Conservation (phyloP, 768 basidiomycete genomes). For the Lentinula detonsa region DNA sequence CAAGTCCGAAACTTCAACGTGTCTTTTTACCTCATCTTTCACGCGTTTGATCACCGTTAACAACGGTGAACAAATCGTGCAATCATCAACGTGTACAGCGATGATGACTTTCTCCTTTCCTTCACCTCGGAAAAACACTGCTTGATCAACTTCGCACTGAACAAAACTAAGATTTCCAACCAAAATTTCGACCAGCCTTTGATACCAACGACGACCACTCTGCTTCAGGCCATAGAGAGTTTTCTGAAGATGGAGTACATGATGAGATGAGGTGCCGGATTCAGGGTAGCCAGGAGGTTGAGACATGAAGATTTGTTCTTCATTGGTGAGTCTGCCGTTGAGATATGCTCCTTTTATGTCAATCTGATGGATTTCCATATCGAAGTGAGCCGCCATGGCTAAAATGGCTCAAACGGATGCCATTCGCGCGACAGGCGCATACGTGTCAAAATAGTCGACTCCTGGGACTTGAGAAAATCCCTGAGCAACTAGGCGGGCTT, state of each 20-base stretch:
- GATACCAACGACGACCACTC: no score
- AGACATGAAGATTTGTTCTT: constrained; percentile 25
- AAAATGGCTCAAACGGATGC: constrained; percentile 11
- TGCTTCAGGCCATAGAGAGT: constrained; percentile 5
- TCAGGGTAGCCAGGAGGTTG: constrained; percentile 17
- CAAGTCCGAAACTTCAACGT: no score
- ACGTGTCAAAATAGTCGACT: constrained; percentile 21
- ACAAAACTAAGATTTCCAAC: no score
- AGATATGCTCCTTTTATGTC: constrained; percentile 28
- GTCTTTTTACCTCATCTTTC: no score
- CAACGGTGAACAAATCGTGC: no score
- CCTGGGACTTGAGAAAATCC: constrained; percentile 28
- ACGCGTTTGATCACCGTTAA: no score
- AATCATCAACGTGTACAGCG: no score
- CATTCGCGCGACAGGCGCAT: constrained; percentile 8
- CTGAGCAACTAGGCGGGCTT: constrained; percentile 27
- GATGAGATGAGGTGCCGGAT: background rate
- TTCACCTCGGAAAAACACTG: no score
- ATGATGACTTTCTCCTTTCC: no score
- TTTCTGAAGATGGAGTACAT: background rate
- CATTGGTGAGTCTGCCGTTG: constrained; percentile 18
- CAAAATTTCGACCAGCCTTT: background rate
- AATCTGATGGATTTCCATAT: constrained; percentile 23
- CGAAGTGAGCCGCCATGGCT: constrained; percentile 18
- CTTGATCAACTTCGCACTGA: no score